Percentiles rank a stretch among this genome's conserved stretches.
phyloP scores from a whole-genome alignment of 176 grass and related monocot species.

The Coix lacrymajobi region DNA sequence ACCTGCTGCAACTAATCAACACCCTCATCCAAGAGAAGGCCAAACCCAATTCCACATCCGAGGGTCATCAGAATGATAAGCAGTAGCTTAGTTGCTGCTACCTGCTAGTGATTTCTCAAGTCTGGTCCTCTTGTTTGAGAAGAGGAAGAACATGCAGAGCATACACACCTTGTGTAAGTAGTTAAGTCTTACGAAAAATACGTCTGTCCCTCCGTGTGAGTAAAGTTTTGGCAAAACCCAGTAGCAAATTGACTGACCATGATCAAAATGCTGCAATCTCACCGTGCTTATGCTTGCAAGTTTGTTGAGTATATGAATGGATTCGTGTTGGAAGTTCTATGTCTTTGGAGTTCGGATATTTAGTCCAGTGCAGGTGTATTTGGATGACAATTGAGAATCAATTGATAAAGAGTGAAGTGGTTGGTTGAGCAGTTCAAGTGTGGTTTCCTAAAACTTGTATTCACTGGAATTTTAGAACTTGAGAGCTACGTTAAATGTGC shows the following conservation, averaged over 20 bases:
- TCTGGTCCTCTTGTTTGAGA: background rate
- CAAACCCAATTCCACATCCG: background rate
- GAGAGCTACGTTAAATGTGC: background rate
- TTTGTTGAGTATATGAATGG: background rate
- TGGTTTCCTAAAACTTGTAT: background rate
- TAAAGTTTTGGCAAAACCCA: background rate
- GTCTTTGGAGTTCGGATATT: background rate
- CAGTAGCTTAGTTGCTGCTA: background rate
- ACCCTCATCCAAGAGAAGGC: slow-evolving; percentile 40
- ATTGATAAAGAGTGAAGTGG: background rate
- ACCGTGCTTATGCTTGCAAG: background rate
- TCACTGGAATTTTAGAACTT: background rate
- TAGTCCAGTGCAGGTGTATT: background rate
- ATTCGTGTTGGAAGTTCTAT: slow-evolving; percentile 1
- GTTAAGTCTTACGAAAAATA: background rate
- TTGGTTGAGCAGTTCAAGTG: background rate
- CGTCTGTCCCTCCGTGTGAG: background rate
- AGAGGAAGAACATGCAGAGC: background rate
- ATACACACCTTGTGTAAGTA: background rate
- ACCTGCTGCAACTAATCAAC: slow-evolving; percentile 53
- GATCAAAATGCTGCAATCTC: background rate
- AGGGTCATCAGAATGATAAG: background rate
- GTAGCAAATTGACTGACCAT: background rate
- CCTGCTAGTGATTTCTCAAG: background rate
- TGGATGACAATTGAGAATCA: background rate